Conservation (phyloP, 805 yeast genomes). For the Myxozyma monticola region DNA sequence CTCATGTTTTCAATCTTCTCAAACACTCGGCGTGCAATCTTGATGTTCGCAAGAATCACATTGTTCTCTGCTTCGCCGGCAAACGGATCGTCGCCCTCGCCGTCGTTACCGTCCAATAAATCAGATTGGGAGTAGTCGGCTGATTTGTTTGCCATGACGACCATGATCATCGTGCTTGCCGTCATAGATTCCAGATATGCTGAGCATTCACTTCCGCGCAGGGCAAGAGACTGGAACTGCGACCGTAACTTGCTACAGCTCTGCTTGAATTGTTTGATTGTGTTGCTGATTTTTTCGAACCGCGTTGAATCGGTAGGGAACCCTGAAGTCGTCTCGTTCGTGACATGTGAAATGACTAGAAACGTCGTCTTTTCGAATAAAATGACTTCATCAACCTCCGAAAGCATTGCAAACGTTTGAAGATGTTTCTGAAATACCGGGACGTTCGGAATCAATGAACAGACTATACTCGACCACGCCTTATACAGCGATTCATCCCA, state of each 20-base stretch:
- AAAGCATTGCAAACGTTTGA: constrained; percentile 64
- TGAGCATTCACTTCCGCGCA: constrained; percentile 53
- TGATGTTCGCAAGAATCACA: constrained; percentile 42
- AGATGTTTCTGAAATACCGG: constrained; percentile 73
- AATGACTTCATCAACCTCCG: constrained; percentile 86
- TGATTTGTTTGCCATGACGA: constrained; percentile 41
- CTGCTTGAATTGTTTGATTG: constrained; percentile 91
- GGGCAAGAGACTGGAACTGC: constrained; percentile 72
- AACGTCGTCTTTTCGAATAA: constrained; percentile 93
- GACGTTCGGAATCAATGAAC: constrained; percentile 93
- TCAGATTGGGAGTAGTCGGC: background rate
- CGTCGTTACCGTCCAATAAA: background rate
- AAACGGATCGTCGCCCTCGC: constrained; percentile 28
- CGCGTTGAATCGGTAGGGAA: constrained; percentile 75
- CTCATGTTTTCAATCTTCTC: constrained; percentile 41
- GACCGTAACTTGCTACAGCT: constrained; percentile 84
- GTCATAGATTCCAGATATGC: constrained; percentile 46
- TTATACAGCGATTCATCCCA: constrained; percentile 96
- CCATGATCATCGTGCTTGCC: constrained; percentile 47
- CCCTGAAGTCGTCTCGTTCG: constrained; percentile 23
- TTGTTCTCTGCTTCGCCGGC: constrained; percentile 36
- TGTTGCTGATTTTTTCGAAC: constrained; percentile 90
- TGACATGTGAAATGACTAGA: constrained; percentile 62
- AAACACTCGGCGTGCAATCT: constrained; percentile 41
- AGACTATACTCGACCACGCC: constrained; percentile 96